These are phyloP conservation scores for Lactarius hengduanensis DNA, from an alignment of 768 basidiomycete genomes.

Conservation along the genomic window DNA sequence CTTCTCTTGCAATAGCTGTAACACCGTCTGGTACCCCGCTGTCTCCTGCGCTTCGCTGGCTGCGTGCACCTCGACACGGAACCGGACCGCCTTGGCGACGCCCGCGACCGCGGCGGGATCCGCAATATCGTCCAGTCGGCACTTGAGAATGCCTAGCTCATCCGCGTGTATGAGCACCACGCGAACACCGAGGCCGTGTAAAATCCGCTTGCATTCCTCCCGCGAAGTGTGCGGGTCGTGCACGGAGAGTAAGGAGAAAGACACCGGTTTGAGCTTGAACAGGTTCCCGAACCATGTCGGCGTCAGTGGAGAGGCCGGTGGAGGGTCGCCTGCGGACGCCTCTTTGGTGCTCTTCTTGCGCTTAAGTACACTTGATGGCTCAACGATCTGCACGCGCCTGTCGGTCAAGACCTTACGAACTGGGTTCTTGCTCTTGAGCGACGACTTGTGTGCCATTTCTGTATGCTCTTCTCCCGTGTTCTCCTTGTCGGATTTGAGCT, in stretches of 20 bases:
- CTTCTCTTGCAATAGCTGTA: constrained; percentile 79
- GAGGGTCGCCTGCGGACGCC: constrained; percentile 34
- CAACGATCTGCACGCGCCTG: constrained; percentile 52
- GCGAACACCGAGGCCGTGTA: constrained; percentile 68
- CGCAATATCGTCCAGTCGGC: constrained; percentile 65
- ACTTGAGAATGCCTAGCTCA: constrained; percentile 68
- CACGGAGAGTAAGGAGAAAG: constrained; percentile 55
- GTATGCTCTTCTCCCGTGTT: constrained; percentile 38
- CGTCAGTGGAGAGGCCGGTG: constrained; percentile 46
- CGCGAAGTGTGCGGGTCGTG: constrained; percentile 63
- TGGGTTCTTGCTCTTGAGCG: constrained; percentile 39
- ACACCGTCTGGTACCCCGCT: constrained; percentile 53
- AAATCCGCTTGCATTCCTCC: constrained; percentile 67
- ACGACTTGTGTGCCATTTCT: constrained; percentile 40
- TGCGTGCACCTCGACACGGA: constrained; percentile 73
- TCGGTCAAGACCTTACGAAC: constrained; percentile 31
- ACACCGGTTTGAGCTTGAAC: constrained; percentile 79
- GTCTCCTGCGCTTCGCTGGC: constrained; percentile 41
- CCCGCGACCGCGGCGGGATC: constrained; percentile 54
- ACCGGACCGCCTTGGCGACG: constrained; percentile 67
- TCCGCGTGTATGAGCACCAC: constrained; percentile 66
- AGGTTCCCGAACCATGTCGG: constrained; percentile 81
- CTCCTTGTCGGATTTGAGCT: constrained; percentile 54
- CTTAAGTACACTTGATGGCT: constrained; percentile 39
- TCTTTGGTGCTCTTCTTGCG: constrained; percentile 38